These are phyloP conservation scores for Sordariomycetes sp. DNA, from an alignment of 2,329 filamentous ascomycete genomes.

Conservation along the genomic window DNA sequence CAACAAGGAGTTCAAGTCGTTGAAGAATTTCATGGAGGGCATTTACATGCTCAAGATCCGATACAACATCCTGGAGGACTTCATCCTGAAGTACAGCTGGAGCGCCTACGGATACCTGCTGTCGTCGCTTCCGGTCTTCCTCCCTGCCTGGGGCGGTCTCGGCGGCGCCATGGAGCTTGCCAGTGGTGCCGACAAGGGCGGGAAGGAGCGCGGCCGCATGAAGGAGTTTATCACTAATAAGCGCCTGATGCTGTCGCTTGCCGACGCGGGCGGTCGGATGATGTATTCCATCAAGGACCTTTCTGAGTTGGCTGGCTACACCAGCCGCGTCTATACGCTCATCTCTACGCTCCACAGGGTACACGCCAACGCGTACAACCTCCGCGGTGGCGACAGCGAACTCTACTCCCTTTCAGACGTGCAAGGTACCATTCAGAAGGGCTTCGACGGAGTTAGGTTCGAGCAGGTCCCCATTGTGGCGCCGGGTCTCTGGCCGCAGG, in stretches of 20 bases:
- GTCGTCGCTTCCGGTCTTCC: constrained; percentile 84
- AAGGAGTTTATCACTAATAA: constrained; percentile 99
- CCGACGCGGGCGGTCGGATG: constrained; percentile 92
- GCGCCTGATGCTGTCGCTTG: constrained; percentile 90
- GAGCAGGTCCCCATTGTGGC: constrained; percentile 92
- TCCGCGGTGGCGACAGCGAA: constrained; percentile 55
- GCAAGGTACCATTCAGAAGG: constrained; percentile 87
- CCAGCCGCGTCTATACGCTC: constrained; percentile 87
- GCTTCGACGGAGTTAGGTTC: constrained; percentile 86
- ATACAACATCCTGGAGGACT: constrained; percentile 98
- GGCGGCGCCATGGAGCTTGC: constrained; percentile 61
- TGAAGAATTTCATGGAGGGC: constrained; percentile 95
- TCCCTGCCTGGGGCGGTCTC: constrained; percentile 86
- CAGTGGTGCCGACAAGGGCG: constrained; percentile 35
- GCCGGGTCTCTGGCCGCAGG: constrained; percentile 76
- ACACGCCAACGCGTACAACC: constrained; percentile 79
- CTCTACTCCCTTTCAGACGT: constrained; percentile 84
- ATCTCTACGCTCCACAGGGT: constrained; percentile 92
- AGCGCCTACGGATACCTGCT: constrained; percentile 94
- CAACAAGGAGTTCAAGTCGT: constrained; percentile 81
- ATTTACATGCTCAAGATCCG: constrained; percentile 97
- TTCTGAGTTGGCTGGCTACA: constrained; percentile 90
- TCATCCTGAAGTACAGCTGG: constrained; percentile 97
- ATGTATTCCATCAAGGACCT: constrained; percentile 99
- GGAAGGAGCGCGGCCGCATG: constrained; percentile 77